phyloP scores from a whole-genome alignment of 352 stramenopile genomes.

The Phytopythium cucurbitacearum region DNA sequence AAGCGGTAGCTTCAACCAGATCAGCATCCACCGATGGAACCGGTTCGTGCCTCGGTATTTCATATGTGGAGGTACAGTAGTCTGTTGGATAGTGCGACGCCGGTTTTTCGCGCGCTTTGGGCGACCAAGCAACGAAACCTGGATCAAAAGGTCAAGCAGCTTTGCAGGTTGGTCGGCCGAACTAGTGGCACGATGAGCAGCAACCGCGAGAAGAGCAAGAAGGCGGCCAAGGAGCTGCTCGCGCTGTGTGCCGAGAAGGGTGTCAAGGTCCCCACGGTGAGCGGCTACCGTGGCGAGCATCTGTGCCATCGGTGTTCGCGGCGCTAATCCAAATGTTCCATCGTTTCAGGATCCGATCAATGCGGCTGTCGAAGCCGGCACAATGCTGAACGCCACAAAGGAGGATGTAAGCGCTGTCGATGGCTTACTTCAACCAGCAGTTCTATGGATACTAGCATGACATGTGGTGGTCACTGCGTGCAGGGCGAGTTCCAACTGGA shows the following conservation, averaged over 20 bases:
- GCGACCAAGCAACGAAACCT: not conserved
- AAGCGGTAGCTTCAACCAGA: too few species aligned
- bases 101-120: not conserved
- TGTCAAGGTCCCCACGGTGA: constrained; percentile 76
- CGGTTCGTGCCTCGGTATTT: too few species aligned
- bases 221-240: constrained; percentile 73
- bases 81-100: too few species aligned
- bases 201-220: constrained; percentile 16
- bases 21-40: too few species aligned
- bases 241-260: constrained; percentile 71
- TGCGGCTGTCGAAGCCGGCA: constrained; percentile 76
- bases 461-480: constrained; percentile 1
- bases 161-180: not conserved
- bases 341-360: constrained; percentile 56
- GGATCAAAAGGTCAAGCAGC: not conserved
- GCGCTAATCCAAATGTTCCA: not conserved
- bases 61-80: too few species aligned
- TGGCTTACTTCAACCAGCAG: not conserved
- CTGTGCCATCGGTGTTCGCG: not conserved
- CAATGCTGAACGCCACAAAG: constrained; percentile 82
- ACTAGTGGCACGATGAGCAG: not conserved
- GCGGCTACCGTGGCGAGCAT: constrained; percentile 1
- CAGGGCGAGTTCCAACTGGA: constrained; percentile 73
- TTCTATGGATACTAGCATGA: constrained; percentile 1
- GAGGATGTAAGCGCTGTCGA: constrained; percentile 37